These are phyloP conservation scores for Hypoxylon perforatum DNA, from an alignment of 495 filamentous ascomycete species.

Conservation along the genomic window DNA sequence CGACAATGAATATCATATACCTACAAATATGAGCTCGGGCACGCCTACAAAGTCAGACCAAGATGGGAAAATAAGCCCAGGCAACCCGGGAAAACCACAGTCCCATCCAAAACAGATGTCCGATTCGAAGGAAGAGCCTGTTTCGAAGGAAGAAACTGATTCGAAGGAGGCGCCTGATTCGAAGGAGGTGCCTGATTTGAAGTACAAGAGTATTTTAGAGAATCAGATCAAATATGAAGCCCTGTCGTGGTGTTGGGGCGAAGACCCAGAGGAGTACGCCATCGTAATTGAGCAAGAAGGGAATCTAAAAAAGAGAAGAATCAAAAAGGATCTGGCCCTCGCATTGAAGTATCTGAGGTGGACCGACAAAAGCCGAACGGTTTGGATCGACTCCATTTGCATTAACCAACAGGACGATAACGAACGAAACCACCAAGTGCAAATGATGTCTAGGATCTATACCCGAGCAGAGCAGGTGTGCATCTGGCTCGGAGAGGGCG, in stretches of 20 bases:
- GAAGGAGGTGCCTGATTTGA: not conserved
- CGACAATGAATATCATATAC: conserved; percentile 4
- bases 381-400: conserved; percentile 51
- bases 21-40: too few species aligned
- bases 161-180: not conserved
- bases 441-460: conserved; percentile 47
- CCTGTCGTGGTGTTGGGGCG: conserved; percentile 35
- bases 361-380: not conserved
- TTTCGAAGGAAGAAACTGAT: not conserved
- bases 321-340: conserved; percentile 16
- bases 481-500: conserved; percentile 47
- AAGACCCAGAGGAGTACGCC: conserved; percentile 1
- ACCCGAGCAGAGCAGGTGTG: conserved; percentile 36
- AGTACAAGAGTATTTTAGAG: not conserved
- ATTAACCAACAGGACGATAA: conserved; percentile 48
- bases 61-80: not conserved
- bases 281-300: conserved; percentile 21
- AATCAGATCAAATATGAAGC: conserved; percentile 26
- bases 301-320: conserved; percentile 16
- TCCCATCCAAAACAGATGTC: too few species aligned
- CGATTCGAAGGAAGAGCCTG: too few species aligned
- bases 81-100: too few species aligned
- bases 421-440: conserved; percentile 45
- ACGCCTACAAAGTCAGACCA: too few species aligned
- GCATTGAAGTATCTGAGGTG: conserved; percentile 33